phyloP scores from a whole-genome alignment of 306 rosid species.

The Dicorynia guianensis region DNA sequence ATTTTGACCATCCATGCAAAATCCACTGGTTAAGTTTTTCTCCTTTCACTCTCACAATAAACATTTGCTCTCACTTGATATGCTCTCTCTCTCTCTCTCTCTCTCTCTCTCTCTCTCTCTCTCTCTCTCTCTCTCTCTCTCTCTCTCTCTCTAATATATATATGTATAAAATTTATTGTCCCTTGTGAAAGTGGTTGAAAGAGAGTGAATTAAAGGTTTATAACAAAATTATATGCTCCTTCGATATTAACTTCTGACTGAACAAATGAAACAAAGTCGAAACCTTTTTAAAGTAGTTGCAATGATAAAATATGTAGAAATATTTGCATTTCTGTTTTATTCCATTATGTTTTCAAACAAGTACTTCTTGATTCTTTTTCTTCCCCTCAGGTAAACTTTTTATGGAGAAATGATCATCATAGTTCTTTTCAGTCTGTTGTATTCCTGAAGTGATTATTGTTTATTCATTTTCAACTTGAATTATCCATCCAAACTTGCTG shows the following conservation, averaged over 20 bases:
- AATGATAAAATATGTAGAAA: background rate
- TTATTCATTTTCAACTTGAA: background rate
- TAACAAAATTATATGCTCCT: constrained; percentile 25
- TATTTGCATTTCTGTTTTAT: background rate
- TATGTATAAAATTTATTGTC: no score
- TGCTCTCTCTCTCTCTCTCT: no score
- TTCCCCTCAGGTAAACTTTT: background rate
- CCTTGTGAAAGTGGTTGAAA: background rate
- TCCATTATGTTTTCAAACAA: background rate
- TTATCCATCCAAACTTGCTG: constrained; percentile 28
- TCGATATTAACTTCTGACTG: constrained; percentile 15
- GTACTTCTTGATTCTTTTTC: background rate
- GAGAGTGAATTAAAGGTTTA: background rate
- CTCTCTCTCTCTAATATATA: no score
- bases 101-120: no score
- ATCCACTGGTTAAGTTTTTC: no score
- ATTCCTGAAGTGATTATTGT: background rate
- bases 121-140: no score
- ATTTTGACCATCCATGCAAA: no score
- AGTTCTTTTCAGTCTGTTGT: background rate
- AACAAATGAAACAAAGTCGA: constrained; percentile 18
- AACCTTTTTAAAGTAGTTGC: background rate
- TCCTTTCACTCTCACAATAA: no score
- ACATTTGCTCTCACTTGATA: no score
- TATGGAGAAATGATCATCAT: background rate